phyloP scores from a whole-genome alignment of 305 asterid species.

The Solanum hybrid region DNA sequence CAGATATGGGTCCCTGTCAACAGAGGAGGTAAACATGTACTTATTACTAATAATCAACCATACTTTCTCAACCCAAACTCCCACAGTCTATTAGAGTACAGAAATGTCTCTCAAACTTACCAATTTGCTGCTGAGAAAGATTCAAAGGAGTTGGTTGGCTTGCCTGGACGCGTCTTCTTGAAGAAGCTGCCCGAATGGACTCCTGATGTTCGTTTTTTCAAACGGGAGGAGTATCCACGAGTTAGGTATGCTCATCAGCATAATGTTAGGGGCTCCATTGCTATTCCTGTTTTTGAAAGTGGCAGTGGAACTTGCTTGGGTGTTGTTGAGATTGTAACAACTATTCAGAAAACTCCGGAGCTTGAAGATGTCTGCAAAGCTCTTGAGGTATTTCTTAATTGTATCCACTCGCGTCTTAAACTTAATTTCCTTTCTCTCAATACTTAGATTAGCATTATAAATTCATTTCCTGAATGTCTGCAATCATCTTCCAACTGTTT shows the following conservation, averaged over 20 bases:
- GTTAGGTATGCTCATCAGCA: slow-evolving; percentile 43
- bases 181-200: slow-evolving; percentile 81
- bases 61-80: slow-evolving; percentile 36
- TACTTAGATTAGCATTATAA: neutral
- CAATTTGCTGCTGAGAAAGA: slow-evolving; percentile 61
- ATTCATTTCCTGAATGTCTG: neutral
- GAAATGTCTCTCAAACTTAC: slow-evolving; percentile 42
- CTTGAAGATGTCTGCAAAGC: slow-evolving; percentile 66
- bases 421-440: neutral
- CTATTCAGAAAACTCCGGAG: slow-evolving; percentile 51
- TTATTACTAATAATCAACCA: slow-evolving; percentile 58
- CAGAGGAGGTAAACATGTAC: slow-evolving; percentile 47
- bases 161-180: slow-evolving; percentile 84
- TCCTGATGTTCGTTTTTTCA: slow-evolving; percentile 77
- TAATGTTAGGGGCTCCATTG: slow-evolving; percentile 70
- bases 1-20: slow-evolving; percentile 79
- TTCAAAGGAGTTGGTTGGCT: slow-evolving; percentile 47
- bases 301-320: slow-evolving; percentile 79
- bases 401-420: neutral
- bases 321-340: slow-evolving; percentile 70
- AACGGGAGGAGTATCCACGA: slow-evolving; percentile 61
- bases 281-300: slow-evolving; percentile 65
- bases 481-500: neutral
- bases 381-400: slow-evolving; percentile 46
- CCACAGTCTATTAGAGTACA: slow-evolving; percentile 50